Evolutionary conservation across 2,329 filamentous ascomycete genomes (phyloP), one percentile per base, ranked within the genome.

Genomic region (Talaromyces funiculosus): DNA sequence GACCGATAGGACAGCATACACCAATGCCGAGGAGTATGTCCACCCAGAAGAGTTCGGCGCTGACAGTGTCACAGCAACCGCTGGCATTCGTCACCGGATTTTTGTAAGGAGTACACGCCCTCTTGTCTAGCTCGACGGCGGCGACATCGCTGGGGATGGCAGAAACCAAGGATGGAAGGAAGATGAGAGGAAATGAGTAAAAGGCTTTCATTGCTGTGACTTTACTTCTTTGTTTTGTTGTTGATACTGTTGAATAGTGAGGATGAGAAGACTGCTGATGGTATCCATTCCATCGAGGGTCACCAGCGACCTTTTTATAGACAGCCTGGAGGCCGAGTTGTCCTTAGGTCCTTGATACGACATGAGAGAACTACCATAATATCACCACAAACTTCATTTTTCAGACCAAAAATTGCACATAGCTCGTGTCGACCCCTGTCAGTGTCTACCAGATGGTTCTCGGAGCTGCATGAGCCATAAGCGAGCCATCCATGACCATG

Each of bases 1-100:
- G 37, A 35, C 57, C 57, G 9, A 53, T 12, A 12, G 47, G 57
- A 14, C 45, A 59, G 31, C 57, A 59, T n/a, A 59, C 35, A 16
- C 57, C 57, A 59, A 53, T 22, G 2, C 37, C 57, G 5, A 59
- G 57, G 26, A 59, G 43, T 18, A 59, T 53, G 20, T 59, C 12
- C 2, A 59, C 12, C 57, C 57, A 59, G 57, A 59, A 59, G 24
- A 59, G 57, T 24, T 59, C 18, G n/a, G 57, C 47, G 33, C 45
- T 42, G 7, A 59, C 37, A 24, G 29, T 40, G 24, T 59, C 57
- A 59, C 57, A 59, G 47, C 57, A 59, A 53, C 57, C 57, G 26
- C n/a, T 59, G 24, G 8, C 47, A 18, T 53, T 59, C 22, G 57
- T 59, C 1, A 53, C 3, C 12, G 57, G 57, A 10, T 59, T 53